Conservation (phyloP, 2,329 filamentous ascomycete genomes). For the Microascus cirrosus region DNA sequence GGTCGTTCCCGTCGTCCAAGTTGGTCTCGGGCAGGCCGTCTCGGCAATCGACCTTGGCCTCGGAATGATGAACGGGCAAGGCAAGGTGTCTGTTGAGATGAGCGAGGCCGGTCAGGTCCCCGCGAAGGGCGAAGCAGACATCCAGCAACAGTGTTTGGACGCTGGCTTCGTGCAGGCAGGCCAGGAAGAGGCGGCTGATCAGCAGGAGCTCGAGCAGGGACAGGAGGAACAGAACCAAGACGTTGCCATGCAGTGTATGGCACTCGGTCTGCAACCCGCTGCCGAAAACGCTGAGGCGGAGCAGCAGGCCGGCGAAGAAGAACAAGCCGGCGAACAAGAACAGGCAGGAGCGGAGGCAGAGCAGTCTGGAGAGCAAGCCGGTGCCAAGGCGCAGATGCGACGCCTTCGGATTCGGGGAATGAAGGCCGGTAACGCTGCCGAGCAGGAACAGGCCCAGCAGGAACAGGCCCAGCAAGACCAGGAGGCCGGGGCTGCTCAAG, state of each 20-base stretch:
- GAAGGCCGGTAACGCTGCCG: no score
- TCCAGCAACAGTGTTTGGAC: slow-evolving; percentile 1
- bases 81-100: background rate
- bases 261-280: background rate
- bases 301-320: background rate
- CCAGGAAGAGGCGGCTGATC: slow-evolving; percentile 24
- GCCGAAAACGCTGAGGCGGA: background rate
- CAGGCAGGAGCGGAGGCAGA: background rate
- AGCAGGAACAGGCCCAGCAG: background rate
- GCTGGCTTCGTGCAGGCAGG: slow-evolving; percentile 18
- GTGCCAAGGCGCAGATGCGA: background rate
- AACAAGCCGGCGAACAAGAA: background rate
- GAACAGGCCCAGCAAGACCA: no score
- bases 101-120: background rate
- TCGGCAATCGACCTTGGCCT: slow-evolving; percentile 1
- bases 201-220: slow-evolving; percentile 8
- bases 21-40: background rate
- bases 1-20: background rate
- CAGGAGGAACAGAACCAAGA: background rate
- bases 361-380: background rate
- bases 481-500: no score
- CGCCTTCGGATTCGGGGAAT: background rate
- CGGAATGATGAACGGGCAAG: background rate
- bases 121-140: background rate
- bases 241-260: background rate